A percentile compares a stretch with the other conserved stretches of the same genome.
phyloP scores from a whole-genome alignment of 306 rosid species.

The Vicia sativa region DNA sequence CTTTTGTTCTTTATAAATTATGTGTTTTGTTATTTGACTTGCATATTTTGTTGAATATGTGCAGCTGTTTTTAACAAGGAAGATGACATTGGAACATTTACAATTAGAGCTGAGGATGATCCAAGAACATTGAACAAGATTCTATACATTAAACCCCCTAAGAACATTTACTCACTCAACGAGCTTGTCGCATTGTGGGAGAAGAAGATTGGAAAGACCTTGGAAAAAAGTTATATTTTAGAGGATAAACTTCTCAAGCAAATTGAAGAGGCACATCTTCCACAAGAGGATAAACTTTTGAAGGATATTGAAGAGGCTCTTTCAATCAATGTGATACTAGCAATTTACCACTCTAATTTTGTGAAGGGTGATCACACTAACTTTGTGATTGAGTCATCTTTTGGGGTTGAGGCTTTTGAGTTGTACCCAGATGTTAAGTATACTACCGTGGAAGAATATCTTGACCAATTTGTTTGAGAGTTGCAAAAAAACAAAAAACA shows the following conservation, averaged over 20 bases:
- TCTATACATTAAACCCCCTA: conserved; percentile 73
- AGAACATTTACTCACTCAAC: conserved; percentile 71
- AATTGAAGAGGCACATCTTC: conserved; percentile 72
- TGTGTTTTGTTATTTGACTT: not conserved
- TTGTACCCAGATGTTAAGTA: conserved; percentile 84
- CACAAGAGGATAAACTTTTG: no score
- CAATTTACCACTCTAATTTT: conserved; percentile 67
- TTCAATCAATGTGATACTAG: conserved; percentile 64
- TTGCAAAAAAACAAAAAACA: not conserved
- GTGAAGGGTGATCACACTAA: conserved; percentile 89
- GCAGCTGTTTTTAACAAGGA: conserved; percentile 78
- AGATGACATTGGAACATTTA: conserved; percentile 78
- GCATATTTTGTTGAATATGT: not conserved
- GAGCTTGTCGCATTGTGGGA: conserved; percentile 88
- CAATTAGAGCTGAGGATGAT: conserved; percentile 86
- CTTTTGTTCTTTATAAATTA: not conserved
- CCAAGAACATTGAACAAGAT: conserved; percentile 81
- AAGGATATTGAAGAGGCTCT: no score
- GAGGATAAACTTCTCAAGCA: conserved; percentile 78
- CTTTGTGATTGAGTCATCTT: conserved; percentile 75
- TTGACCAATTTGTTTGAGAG: conserved; percentile 68
- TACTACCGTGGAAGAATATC: conserved; percentile 82
- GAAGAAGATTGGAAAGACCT: conserved; percentile 77
- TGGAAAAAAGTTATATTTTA: conserved; percentile 60
- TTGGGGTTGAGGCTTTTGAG: conserved; percentile 83